Evolutionary conservation across 768 basidiomycete genomes (phyloP), one percentile per base, ranked within the genome.

Genomic region (Amanita rimosa): DNA sequence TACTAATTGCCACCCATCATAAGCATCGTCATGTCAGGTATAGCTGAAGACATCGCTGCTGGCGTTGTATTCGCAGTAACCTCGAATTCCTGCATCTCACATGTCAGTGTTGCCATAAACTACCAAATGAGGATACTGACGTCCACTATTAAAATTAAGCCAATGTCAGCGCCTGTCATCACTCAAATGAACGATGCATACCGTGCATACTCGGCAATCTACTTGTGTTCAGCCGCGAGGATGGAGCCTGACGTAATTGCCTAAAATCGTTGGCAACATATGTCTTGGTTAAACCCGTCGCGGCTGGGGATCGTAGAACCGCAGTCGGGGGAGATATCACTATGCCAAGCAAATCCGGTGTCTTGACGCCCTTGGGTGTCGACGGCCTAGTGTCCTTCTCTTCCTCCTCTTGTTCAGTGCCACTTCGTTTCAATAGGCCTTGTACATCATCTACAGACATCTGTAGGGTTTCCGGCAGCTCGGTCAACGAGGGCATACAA

Each of bases 201-300:
- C 75, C 88, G 64, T 92, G 89, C 70, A 80, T 82, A 63, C 89
- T 91, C 8, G 89, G 89, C 39, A 91, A 69, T 57, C 89, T 72
- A 64, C 88, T 91, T 48, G 87, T 91, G 58, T 91, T 92, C 61
- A 87, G 76, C 56, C 85, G 76, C 54, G 82, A 76, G 8, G 78
- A 74, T 27, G 85, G 74, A 36, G 69, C 66, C 61, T 82, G 80
- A 43, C 88, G 69, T 54, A 88, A 67, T 58, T 85, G 76, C 46
- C 89, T 73, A 56, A 92, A 92, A 61, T 91, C 88, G 55, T 92
- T 89, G 59, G 76, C 83, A 17, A 60, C 62, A 54, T 92, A 92
- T 52, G 75, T 89, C 66, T 90, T 92, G 9, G 89, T 90, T 22
- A 92, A 70, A 14, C 84, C 85, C 0, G 83, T 84, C 19, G 80